Evolutionary conservation across 371 early-diverging fungal genomes (phyloP), one percentile per base, ranked within the genome.

Genomic region (Batkoa obscura): DNA sequence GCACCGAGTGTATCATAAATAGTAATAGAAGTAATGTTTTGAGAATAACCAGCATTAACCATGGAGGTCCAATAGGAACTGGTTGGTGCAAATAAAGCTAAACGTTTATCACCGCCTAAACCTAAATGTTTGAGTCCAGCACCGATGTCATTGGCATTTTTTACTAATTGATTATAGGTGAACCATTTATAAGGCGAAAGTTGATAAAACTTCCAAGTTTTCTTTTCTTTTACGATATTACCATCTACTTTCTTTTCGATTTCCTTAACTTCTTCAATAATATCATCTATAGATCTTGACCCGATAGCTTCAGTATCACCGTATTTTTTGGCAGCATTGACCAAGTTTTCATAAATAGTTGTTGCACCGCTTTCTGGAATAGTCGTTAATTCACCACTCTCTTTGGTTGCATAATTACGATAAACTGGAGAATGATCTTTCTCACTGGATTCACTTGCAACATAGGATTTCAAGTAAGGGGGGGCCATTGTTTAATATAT

Each of bases 1-100:
- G 82, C 83, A 17, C 94, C 94, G 39, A 94, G 74, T 2, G 88
- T 88, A 52, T 86, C 88, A 67, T 90, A 88, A 9, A 86, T 86
- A 36, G 90, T 90, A 33, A 87, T 81, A 66, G 88, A 80, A 38
- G 81, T 77, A 59, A 83, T 71, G 49, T 67, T 67, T 64, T 86
- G 88, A 5, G 81, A 72, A 62, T 79, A 87, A 39, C 71, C 62
- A 46, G 66, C 73, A 43, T 43, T 6, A 41, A 23, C 36, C 15
- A 55, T 38, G 8, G 55, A 43, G 3, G 41, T 30, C 55, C 55
- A 55, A 33, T 43, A 55, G 33, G 43, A 43, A 55, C 55, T 55
- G 31, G 55, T 55, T 23, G 55, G 55, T 23, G 55, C 55, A 30
- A 38, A 55, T n/a, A 55, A 12, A 10, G 43, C 55, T 2, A 55